Evolutionary conservation across 371 early-diverging fungal genomes (phyloP), one percentile per base, ranked within the genome.

Genomic region (Rhizopus sp.): DNA sequence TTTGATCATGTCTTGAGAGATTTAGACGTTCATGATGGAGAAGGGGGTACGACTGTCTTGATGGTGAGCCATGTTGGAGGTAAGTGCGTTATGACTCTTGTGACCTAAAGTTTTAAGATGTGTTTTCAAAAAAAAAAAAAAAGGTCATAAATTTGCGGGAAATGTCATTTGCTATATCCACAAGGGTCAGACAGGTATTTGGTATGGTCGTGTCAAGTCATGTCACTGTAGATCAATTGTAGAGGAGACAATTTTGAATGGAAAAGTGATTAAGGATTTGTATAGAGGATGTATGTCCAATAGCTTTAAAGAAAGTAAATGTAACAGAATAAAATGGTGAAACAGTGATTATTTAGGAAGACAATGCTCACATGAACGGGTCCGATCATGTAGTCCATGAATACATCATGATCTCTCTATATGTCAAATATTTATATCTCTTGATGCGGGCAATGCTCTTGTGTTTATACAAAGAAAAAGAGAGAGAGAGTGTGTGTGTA

Each of bases 91-190:
- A 23, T 23, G 23, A 23, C 23, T 23, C 23, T 23, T 23, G 23
- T 23, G 23, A 23, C 23, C 23, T 23, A 23, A 13, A 34, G 8
- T 15, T 37, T 37, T 23, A 15, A 23, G 23, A 23, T 23, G 23
- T 23, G 23, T 23, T 23, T 23, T 9, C 8, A 46, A 31, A 12
- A 17, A 4, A 16, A 0, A 12, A 29, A 29, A 42, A 15, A 12
- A 1, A n/a, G 88, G 91, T 33, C 91, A 91, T 78, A 91, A 89
- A 70, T 93, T 85, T 77, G 90, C 92, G 9, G 91, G 91, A 33
- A 91, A 88, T 53, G 73, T 88, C 12, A 85, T 90, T 55, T 82
- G 85, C 32, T 83, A 85, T 65, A 73, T 72, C 42, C 64, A 78
- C 38, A 70, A 83, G 50, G 85, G 84, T 9, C 56, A 42, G 64